Evolutionary conservation across 2,329 filamentous ascomycete species (phyloP).

Genomic region (Colletotrichum scovillei): DNA sequence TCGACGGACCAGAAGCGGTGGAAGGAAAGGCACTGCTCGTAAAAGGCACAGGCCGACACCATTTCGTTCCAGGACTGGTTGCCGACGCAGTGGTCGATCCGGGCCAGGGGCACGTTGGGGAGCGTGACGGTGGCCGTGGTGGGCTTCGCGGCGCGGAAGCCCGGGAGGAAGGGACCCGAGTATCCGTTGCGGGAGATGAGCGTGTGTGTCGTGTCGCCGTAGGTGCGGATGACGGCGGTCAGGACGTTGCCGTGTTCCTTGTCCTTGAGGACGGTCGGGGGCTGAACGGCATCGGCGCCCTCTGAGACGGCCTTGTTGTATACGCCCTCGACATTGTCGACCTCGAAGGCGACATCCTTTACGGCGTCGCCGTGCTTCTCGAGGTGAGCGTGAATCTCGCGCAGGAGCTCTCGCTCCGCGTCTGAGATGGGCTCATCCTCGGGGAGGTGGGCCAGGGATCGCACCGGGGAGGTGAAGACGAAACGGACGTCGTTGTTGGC

Average conservation of each 20-base stretch:
- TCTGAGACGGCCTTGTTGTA: conserved; percentile 78
- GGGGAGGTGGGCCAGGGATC: conserved; percentile 66
- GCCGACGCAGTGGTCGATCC: conserved; percentile 96
- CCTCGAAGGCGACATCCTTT: conserved; percentile 95
- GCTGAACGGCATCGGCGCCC: conserved; percentile 71
- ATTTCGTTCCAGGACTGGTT: conserved; percentile 98
- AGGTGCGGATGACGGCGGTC: conserved; percentile 86
- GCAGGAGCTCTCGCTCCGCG: conserved; percentile 74
- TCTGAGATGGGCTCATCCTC: conserved; percentile 70
- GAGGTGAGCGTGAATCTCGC: conserved; percentile 84
- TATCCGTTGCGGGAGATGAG: conserved; percentile 80
- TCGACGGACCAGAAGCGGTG: conserved; percentile 98
- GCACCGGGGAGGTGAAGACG: conserved; percentile 84
- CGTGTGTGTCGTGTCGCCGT: conserved; percentile 95
- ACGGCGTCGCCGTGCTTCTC: conserved; percentile 93
- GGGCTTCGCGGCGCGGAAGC: conserved; percentile 71
- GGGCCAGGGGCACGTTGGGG: conserved; percentile 74
- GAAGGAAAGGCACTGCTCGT: conserved; percentile 90
- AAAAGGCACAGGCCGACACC: conserved; percentile 74
- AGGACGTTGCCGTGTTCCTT: conserved; percentile 74
- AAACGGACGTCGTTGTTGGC: conserved; percentile 82
- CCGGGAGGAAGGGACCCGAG: conserved; percentile 82
- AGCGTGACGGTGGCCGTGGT: conserved; percentile 55
- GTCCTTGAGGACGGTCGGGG: conserved; percentile 66
- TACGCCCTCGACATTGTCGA: conserved; percentile 86